Base-by-base conservation (phyloP, 2,329 filamentous ascomycete species). In the Cytospora mali region DNA sequence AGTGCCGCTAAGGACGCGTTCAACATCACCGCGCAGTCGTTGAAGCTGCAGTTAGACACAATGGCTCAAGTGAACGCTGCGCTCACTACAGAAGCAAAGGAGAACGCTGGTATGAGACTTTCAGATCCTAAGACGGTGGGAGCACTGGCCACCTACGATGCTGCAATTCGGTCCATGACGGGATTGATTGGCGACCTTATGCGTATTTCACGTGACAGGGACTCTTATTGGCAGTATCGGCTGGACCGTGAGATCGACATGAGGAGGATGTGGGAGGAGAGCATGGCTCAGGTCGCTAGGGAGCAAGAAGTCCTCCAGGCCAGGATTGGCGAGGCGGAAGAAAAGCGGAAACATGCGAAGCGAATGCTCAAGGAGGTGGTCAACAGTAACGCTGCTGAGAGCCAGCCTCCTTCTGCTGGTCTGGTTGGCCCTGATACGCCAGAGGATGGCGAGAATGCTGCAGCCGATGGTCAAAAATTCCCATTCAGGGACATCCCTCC, bases 181-280 rank as follows among this genome's bases (percentile, higher is more conserved):
- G 88, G 87, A 1, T 83, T 98, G 10, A 84, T 98, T 62, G 89
- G 91, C 23, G 93, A 97, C 73, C 81, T 99, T 10, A 81, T 97
- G 53, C 92, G 93, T 56, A 98, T 99, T 71, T 94, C 93, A 10
- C 89, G 91, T 70, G 95, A 99, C 72, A 90, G 96, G 57, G 95
- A 99, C 75, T 88, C 92, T 0, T 97, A 96, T 74, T 99, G 95
- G 95, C 94, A 98, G 75, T 96, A 96, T 73, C 88, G 93, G 16
- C 81, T 99, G 48, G 93, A 97, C 69, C 89, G 93, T 59, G 95
- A 99, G 77, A 88, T 89, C 50, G 92, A 97, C 73, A 89, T 98
- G 77, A 88, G 95, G 42, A 89, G 91, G 64, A 91, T 99, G 87
- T 99, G 95, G 95, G 95, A 99, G 76, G 95, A 99, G 71, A 98